phyloP scores from a whole-genome alignment of 2,329 filamentous ascomycete genomes.

The Chrysosphaeria jannelii region DNA sequence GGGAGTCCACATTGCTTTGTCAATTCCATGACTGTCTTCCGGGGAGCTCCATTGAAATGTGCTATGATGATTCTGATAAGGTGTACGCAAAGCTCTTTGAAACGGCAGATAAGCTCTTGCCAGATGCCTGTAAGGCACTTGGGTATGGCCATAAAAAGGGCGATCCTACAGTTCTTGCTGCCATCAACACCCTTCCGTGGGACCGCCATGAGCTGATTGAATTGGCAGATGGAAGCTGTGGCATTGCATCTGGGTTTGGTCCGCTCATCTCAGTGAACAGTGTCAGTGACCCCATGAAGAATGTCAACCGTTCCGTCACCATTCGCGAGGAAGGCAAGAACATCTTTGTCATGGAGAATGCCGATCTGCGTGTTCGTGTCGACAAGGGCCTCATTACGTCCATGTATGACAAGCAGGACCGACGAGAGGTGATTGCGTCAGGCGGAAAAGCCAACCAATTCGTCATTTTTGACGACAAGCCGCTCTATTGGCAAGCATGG shows the following conservation, averaged over 20 bases:
- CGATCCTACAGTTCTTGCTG: constrained; percentile 6
- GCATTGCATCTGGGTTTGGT: constrained; percentile 25
- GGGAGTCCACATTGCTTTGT: constrained; percentile 72
- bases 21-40: constrained; percentile 96
- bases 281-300: constrained; percentile 10
- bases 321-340: constrained; percentile 21
- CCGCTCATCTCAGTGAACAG: constrained; percentile 16
- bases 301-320: too few species aligned
- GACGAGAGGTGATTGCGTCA: constrained; percentile 48
- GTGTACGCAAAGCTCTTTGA: constrained; percentile 62
- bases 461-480: constrained; percentile 91
- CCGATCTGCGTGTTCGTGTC: constrained; percentile 42
- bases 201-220: constrained; percentile 42
- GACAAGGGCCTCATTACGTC: constrained; percentile 55
- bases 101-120: constrained; percentile 39
- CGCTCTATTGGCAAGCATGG: constrained; percentile 92
- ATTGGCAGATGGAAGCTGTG: constrained; percentile 21
- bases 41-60: constrained; percentile 90
- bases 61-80: constrained; percentile 80
- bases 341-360: constrained; percentile 53
- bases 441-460: constrained; percentile 63
- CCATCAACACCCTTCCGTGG: constrained; percentile 70
- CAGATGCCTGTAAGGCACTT: constrained; percentile 36
- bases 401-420: constrained; percentile 40
- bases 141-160: constrained; percentile 31